phyloP scores from a whole-genome alignment of 257 asterid genomes.

The Coffea eugenioides region DNA sequence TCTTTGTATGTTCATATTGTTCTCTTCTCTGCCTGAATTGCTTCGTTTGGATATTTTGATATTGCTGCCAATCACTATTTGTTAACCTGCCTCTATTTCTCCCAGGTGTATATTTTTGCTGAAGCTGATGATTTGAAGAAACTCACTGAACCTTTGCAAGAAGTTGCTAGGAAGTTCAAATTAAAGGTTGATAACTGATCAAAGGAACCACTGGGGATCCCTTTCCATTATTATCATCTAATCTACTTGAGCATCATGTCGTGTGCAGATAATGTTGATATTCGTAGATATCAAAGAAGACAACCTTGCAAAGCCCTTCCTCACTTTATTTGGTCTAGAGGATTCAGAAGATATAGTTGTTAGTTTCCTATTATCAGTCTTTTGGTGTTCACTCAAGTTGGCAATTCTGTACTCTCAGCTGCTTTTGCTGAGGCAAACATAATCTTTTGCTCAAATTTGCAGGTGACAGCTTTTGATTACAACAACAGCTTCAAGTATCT shows the following conservation, averaged over 20 bases:
- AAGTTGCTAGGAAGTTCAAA: slow-evolving; percentile 70
- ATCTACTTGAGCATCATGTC: slow-evolving; percentile 12
- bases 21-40: background rate
- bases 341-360: slow-evolving; percentile 62
- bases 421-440: background rate
- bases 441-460: slow-evolving; percentile 8
- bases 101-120: slow-evolving; percentile 77
- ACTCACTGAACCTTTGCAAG: slow-evolving; percentile 60
- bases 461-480: slow-evolving; percentile 83
- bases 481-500: slow-evolving; percentile 53
- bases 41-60: background rate
- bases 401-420: slow-evolving; percentile 8
- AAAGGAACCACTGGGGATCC: background rate
- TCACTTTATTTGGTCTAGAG: slow-evolving; percentile 86
- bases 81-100: slow-evolving; percentile 18
- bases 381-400: slow-evolving; percentile 3
- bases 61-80: background rate
- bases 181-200: slow-evolving; percentile 52
- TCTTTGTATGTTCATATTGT: background rate
- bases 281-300: slow-evolving; percentile 50
- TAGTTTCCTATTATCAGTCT: slow-evolving; percentile 20
- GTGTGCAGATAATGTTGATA: slow-evolving; percentile 69
- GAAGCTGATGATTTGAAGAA: slow-evolving; percentile 59
- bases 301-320: slow-evolving; percentile 89
- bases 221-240: slow-evolving; percentile 11